phyloP scores from a whole-genome alignment of 768 basidiomycete genomes.

The Serendipita sp. region DNA sequence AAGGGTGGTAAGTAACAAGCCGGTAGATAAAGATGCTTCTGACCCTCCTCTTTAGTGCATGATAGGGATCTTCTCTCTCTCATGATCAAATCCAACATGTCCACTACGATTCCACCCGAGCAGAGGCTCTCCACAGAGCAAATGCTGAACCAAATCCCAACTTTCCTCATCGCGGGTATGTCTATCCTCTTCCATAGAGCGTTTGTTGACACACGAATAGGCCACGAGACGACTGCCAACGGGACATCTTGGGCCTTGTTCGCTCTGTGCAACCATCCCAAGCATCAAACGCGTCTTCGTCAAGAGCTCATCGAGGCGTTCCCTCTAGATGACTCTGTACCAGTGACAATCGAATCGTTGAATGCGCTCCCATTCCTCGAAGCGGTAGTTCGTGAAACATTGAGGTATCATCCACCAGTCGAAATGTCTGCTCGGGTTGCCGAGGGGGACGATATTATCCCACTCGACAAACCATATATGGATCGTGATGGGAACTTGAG shows the following conservation, averaged over 20 bases:
- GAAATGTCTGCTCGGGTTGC: slow-evolving; percentile 38
- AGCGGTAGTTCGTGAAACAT: slow-evolving; percentile 23
- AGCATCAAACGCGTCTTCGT: slow-evolving; percentile 18
- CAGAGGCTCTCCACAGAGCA: slow-evolving; percentile 47
- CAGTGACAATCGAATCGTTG: slow-evolving; percentile 8
- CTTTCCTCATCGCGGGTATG: slow-evolving; percentile 38
- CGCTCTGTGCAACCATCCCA: slow-evolving; percentile 16
- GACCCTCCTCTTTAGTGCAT: background rate
- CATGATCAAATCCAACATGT: slow-evolving; percentile 47
- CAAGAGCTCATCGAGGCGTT: slow-evolving; percentile 14
- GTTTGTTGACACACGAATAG: background rate
- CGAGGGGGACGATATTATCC: slow-evolving; percentile 36
- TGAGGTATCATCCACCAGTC: slow-evolving; percentile 37
- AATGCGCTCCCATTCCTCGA: slow-evolving; percentile 17
- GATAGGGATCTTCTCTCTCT: slow-evolving; percentile 43
- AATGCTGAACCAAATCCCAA: slow-evolving; percentile 42
- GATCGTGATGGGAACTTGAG: slow-evolving; percentile 5
- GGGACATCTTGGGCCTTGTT: slow-evolving; percentile 16
- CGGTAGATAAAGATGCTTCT: background rate
- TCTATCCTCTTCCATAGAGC: background rate
- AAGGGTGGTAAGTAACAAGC: background rate
- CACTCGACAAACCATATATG: slow-evolving; percentile 31
- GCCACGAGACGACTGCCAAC: slow-evolving; percentile 15
- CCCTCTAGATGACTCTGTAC: slow-evolving; percentile 12
- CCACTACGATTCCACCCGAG: slow-evolving; percentile 35